A percentile compares a stretch with the other conserved stretches of the same genome.
phyloP scores from a whole-genome alignment of 2,329 filamentous ascomycete genomes.

The Thielaviopsis ethacetica region DNA sequence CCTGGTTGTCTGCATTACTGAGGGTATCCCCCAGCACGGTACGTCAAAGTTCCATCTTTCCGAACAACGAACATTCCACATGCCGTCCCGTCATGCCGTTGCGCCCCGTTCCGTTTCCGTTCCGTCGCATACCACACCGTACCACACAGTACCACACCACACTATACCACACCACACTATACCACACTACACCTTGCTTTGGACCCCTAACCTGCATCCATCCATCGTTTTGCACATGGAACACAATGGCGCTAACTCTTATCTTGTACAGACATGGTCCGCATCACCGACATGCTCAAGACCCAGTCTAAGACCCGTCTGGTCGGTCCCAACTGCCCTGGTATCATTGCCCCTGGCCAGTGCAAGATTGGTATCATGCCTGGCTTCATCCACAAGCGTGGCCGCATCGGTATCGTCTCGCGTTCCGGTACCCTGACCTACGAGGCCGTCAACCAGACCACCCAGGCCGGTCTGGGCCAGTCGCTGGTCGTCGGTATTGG shows the following conservation, averaged over 20 bases:
- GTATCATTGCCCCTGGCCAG: slow-evolving; percentile 86
- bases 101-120: too few species aligned
- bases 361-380: slow-evolving; percentile 99
- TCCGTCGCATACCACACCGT: too few species aligned
- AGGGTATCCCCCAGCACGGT: slow-evolving; percentile 96
- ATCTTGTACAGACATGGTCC: slow-evolving; percentile 67
- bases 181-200: slow-evolving; percentile 11
- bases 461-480: slow-evolving; percentile 88
- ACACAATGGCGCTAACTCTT: background rate
- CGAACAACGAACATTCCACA: slow-evolving; percentile 1
- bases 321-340: slow-evolving; percentile 94
- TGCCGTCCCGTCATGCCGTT: background rate
- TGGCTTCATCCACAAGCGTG: slow-evolving; percentile 99
- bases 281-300: slow-evolving; percentile 96
- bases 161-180: too few species aligned
- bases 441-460: slow-evolving; percentile 99
- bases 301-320: slow-evolving; percentile 93
- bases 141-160: too few species aligned
- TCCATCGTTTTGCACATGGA: background rate
- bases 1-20: slow-evolving; percentile 91
- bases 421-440: slow-evolving; percentile 97
- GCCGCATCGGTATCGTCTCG: slow-evolving; percentile 95
- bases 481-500: slow-evolving; percentile 97
- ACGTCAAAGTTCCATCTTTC: slow-evolving; percentile 21
- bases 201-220: background rate